A percentile compares a stretch with the other conserved stretches of the same genome.
Conservation (phyloP, 345 rosid genomes). For the Aquilaria malaccensis region DNA sequence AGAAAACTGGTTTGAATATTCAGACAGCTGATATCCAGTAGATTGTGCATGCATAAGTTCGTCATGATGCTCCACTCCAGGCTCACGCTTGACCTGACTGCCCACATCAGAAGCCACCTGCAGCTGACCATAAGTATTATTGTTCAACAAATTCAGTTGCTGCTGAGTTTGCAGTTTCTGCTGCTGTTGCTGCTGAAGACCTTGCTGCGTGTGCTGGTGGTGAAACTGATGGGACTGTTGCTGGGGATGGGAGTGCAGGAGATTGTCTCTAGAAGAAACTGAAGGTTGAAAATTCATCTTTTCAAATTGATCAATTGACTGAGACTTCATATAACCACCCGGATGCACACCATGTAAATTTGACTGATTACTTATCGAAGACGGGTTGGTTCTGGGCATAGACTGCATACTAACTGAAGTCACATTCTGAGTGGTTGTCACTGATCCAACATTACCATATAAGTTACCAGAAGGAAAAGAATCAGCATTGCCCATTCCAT, state of each 20-base stretch:
- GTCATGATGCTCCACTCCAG: conserved; percentile 46
- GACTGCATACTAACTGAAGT: conserved; percentile 46
- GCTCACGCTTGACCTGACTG: conserved; percentile 56
- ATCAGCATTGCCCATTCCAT: conserved; percentile 47
- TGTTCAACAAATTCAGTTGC: conserved; percentile 41
- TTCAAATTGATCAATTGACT: conserved; percentile 41
- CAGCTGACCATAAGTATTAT: conserved; percentile 49
- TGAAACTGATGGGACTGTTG: conserved; percentile 51
- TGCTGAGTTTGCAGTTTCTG: conserved; percentile 60
- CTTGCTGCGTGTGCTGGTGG: conserved; percentile 49
- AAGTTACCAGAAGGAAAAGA: conserved; percentile 57
- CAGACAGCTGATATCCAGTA: conserved; percentile 57
- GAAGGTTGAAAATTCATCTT: conserved; percentile 45
- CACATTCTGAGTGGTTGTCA: conserved; percentile 44
- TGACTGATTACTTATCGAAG: conserved; percentile 44
- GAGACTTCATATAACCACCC: conserved; percentile 31
- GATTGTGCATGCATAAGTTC: conserved; percentile 47
- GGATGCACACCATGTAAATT: conserved; percentile 44
- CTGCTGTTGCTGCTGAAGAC: conserved; percentile 45
- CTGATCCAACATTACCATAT: conserved; percentile 42
- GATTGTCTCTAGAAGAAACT: conserved; percentile 39
- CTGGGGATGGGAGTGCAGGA: conserved; percentile 56
- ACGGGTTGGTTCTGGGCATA: conserved; percentile 41
- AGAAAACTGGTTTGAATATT: conserved; percentile 62
- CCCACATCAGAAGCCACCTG: conserved; percentile 47